phyloP scores from a whole-genome alignment of 352 stramenopile genomes.

The Lagenidium giganteum region DNA sequence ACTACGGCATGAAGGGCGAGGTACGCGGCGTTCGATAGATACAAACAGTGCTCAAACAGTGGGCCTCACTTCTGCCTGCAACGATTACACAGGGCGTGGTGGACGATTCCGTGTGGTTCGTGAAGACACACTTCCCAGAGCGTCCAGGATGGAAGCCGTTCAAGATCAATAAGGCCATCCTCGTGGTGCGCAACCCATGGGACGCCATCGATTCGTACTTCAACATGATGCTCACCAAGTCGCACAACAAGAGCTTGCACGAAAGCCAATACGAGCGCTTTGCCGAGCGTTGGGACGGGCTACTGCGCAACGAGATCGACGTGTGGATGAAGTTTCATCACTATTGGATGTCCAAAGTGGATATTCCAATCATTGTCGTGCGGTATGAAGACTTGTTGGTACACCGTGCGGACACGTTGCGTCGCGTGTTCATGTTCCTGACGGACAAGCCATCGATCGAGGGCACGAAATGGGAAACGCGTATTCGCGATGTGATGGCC shows the following conservation, averaged over 20 bases:
- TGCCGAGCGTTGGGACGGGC: conserved; percentile 81
- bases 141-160: conserved; percentile 88
- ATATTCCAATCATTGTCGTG: conserved; percentile 88
- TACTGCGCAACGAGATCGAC: conserved; percentile 89
- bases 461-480: conserved; percentile 69
- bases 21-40: conserved; percentile 3
- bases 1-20: conserved; percentile 89
- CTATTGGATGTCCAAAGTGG: conserved; percentile 87
- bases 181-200: conserved; percentile 94
- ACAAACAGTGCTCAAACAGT: conserved; percentile 1
- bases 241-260: conserved; percentile 88
- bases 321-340: conserved; percentile 90
- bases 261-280: conserved; percentile 87
- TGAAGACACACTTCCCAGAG: conserved; percentile 99
- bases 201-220: conserved; percentile 99
- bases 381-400: conserved; percentile 90
- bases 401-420: conserved; percentile 69
- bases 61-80: conserved; percentile 37
- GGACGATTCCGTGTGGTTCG: conserved; percentile 93
- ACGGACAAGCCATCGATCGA: conserved; percentile 51
- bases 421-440: conserved; percentile 80
- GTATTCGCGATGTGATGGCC: conserved; percentile 58
- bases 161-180: conserved; percentile 72
- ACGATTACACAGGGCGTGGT: too few species aligned
- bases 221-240: conserved; percentile 96